Percentiles rank a stretch among this genome's conserved stretches.
phyloP scores from a whole-genome alignment of 2,329 filamentous ascomycete genomes.

The Tolypocladium inflatum region DNA sequence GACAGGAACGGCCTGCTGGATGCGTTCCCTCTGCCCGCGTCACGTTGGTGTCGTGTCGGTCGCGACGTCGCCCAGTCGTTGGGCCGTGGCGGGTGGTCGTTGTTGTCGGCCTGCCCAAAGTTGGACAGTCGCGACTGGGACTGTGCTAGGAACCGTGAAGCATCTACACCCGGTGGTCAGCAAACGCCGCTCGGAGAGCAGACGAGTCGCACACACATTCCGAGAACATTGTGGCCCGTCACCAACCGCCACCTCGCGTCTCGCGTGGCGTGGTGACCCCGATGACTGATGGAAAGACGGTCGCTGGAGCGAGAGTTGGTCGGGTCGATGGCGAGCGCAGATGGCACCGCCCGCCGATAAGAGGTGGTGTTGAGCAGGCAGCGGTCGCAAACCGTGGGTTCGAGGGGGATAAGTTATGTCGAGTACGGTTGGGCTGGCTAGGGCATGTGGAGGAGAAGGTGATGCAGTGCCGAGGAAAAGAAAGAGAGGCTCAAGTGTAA shows the following conservation, averaged over 20 bases:
- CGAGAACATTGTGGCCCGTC: slow-evolving; percentile 42
- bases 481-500: background rate
- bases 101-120: slow-evolving; percentile 50
- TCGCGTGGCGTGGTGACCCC: slow-evolving; percentile 1
- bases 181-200: background rate
- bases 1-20: slow-evolving; percentile 33
- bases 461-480: background rate
- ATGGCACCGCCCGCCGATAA: background rate
- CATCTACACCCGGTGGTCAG: slow-evolving; percentile 53
- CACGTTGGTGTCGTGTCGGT: slow-evolving; percentile 20
- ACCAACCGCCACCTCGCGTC: slow-evolving; percentile 23
- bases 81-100: slow-evolving; percentile 20
- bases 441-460: background rate
- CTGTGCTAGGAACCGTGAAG: slow-evolving; percentile 91
- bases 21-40: slow-evolving; percentile 16
- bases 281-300: background rate
- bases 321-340: background rate
- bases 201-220: slow-evolving; percentile 59
- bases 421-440: background rate
- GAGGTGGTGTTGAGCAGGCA: background rate
- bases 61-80: slow-evolving; percentile 24
- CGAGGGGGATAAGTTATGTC: background rate
- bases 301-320: background rate
- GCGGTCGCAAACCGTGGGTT: background rate
- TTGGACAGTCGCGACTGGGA: slow-evolving; percentile 82